Conservation (phyloP, 2,329 filamentous ascomycete species). For the Ascochyta koolunga region DNA sequence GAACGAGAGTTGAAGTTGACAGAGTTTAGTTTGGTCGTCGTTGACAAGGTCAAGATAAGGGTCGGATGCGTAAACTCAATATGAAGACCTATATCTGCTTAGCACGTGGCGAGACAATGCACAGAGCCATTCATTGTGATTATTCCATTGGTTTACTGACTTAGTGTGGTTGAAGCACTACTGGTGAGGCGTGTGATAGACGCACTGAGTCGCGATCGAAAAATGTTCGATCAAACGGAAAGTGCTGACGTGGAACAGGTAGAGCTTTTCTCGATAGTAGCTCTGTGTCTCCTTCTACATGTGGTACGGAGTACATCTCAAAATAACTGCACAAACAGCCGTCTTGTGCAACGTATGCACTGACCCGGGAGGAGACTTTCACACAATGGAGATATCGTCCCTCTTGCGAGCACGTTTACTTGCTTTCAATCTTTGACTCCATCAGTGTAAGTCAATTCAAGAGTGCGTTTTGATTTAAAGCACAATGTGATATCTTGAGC, state of each 20-base stretch:
- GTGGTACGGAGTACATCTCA: slow-evolving; percentile 1
- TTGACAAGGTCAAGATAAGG: neutral
- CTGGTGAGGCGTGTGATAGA: neutral
- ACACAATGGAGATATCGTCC: no score
- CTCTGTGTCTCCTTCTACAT: slow-evolving; percentile 11
- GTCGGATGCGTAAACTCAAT: neutral
- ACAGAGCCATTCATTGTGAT: neutral
- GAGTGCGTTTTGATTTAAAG: no score
- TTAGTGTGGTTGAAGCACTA: neutral
- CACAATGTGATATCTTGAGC: neutral
- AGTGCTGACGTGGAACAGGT: slow-evolving; percentile 17
- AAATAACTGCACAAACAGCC: neutral
- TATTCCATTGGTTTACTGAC: neutral
- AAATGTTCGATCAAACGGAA: slow-evolving; percentile 4
- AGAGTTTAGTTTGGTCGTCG: neutral
- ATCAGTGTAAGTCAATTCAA: no score
- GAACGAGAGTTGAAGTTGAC: neutral
- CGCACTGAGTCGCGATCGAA: neutral
- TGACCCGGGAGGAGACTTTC: neutral
- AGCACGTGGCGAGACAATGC: neutral
- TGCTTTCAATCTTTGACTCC: no score
- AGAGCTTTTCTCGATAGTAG: slow-evolving; percentile 3
- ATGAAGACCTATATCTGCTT: neutral
- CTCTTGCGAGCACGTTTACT: no score
- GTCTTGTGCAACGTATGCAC: neutral